phyloP scores from a whole-genome alignment of 371 early-diverging fungal genomes.

The Rhizopus sp. region DNA sequence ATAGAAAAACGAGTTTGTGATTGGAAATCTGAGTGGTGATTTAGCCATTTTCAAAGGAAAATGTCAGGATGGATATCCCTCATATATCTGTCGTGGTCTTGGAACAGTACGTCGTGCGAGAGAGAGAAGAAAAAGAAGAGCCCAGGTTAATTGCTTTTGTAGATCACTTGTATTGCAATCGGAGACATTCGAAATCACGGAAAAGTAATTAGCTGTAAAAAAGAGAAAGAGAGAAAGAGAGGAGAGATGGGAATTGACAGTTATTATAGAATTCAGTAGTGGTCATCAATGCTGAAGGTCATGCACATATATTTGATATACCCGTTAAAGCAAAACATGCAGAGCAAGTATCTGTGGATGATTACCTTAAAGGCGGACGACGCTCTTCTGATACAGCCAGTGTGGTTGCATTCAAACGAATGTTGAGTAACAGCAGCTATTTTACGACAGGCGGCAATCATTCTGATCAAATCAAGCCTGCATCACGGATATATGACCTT shows the following conservation, averaged over 20 bases:
- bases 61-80: slow-evolving; percentile 53
- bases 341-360: slow-evolving; percentile 40
- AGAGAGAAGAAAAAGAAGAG: background rate
- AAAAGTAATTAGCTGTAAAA: slow-evolving; percentile 31
- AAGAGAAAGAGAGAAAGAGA: background rate
- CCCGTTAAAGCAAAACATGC: slow-evolving; percentile 22
- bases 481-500: slow-evolving; percentile 40
- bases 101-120: slow-evolving; percentile 55
- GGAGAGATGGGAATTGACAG: background rate
- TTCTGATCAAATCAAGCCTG: slow-evolving; percentile 9
- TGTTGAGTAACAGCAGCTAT: slow-evolving; percentile 25
- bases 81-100: slow-evolving; percentile 57
- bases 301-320: slow-evolving; percentile 67
- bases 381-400: slow-evolving; percentile 47
- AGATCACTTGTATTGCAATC: slow-evolving; percentile 72
- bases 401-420: slow-evolving; percentile 38
- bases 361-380: slow-evolving; percentile 40
- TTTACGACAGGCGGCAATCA: background rate
- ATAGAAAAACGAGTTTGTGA: slow-evolving; percentile 83
- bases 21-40: slow-evolving; percentile 78
- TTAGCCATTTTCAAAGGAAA: slow-evolving; percentile 81
- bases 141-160: slow-evolving; percentile 1
- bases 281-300: slow-evolving; percentile 68
- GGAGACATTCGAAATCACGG: slow-evolving; percentile 68
- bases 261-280: slow-evolving; percentile 60